Conservation (phyloP, 2,329 filamentous ascomycete genomes). For the Microsporum ferrugineum region DNA sequence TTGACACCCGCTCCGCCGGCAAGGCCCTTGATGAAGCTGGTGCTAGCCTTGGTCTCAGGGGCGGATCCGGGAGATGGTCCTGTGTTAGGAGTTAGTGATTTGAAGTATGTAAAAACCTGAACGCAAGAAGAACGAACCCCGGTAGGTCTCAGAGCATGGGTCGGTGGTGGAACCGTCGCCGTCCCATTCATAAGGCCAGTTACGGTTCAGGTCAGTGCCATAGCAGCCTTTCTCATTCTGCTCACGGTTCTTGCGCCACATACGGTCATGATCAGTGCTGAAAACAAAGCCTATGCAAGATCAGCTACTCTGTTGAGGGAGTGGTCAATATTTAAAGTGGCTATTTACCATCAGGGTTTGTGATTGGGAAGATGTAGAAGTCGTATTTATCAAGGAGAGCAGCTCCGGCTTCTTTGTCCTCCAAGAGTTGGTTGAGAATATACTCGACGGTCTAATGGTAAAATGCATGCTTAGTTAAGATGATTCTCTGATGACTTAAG, state of each 20-base stretch:
- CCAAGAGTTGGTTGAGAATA: slow-evolving; percentile 40
- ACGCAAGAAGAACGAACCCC: slow-evolving; percentile 15
- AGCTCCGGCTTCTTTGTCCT: slow-evolving; percentile 28
- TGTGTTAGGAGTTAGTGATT: not conserved
- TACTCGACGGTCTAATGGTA: slow-evolving; percentile 34
- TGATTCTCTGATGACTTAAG: not conserved
- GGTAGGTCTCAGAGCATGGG: slow-evolving; percentile 42
- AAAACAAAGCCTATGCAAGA: slow-evolving; percentile 43
- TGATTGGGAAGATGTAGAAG: slow-evolving; percentile 53
- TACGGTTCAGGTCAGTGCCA: slow-evolving; percentile 49
- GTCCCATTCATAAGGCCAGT: slow-evolving; percentile 45
- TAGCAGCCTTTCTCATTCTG: slow-evolving; percentile 33
- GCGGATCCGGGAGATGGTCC: slow-evolving; percentile 37
- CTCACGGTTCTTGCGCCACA: slow-evolving; percentile 54
- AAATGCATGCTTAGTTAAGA: not conserved
- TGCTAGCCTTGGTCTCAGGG: slow-evolving; percentile 43
- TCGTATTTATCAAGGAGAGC: slow-evolving; percentile 50
- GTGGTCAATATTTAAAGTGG: not conserved
- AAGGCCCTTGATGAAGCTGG: slow-evolving; percentile 37
- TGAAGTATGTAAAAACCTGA: not conserved
- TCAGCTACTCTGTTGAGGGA: not conserved
- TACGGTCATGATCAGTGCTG: slow-evolving; percentile 44
- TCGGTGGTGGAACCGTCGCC: slow-evolving; percentile 40
- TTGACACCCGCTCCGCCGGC: slow-evolving; percentile 41
- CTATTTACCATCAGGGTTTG: slow-evolving; percentile 47